Conservation (phyloP, 331 rosid genomes). For the Saraca asoca region DNA sequence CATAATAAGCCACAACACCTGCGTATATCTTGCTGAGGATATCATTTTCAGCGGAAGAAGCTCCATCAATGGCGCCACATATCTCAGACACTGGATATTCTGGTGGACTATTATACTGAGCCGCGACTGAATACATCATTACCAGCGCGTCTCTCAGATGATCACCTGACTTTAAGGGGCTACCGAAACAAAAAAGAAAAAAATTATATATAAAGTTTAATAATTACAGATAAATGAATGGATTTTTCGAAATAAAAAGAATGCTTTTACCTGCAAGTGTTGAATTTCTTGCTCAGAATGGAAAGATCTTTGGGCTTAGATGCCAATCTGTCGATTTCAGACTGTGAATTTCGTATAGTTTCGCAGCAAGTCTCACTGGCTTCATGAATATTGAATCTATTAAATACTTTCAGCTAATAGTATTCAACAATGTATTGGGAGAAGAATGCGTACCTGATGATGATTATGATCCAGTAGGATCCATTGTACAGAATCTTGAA, state of each 20-base stretch:
- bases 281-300: conserved; percentile 41
- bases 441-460: too few relatives aligned
- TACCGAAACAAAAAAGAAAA: neutral
- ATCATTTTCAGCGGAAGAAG: conserved; percentile 4
- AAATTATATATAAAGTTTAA: too few relatives aligned
- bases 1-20: conserved; percentile 20
- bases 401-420: too few relatives aligned
- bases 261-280: conserved; percentile 41
- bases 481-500: too few relatives aligned
- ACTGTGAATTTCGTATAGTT: conserved; percentile 45
- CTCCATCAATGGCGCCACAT: conserved; percentile 37
- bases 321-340: conserved; percentile 44
- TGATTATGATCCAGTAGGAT: too few relatives aligned
- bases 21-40: conserved; percentile 32
- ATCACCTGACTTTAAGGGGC: conserved; percentile 33
- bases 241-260: too few relatives aligned
- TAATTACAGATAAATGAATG: too few relatives aligned
- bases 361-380: conserved; percentile 50
- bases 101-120: conserved; percentile 40
- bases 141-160: neutral
- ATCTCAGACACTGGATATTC: conserved; percentile 30
- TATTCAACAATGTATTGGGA: too few relatives aligned
- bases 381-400: too few relatives aligned
- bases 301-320: conserved; percentile 38
- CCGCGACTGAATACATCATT: conserved; percentile 3